Evolutionary conservation across 306 rosid species (phyloP).

Genomic region (Malus orientalis): DNA sequence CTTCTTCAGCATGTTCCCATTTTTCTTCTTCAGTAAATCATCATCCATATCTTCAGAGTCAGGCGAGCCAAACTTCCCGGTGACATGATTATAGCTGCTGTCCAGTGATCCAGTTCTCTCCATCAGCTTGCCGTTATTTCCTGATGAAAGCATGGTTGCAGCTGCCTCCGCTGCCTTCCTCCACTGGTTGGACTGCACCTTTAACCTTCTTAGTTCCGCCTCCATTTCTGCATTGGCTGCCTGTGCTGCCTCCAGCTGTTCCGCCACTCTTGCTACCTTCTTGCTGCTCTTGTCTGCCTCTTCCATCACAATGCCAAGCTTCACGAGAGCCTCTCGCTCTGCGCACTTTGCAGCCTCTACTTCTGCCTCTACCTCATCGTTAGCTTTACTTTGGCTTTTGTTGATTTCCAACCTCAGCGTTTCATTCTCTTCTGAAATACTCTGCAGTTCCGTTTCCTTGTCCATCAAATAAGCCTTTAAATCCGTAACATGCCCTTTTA

Average conservation of each 20-base stretch:
- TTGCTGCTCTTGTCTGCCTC: slow-evolving; percentile 62
- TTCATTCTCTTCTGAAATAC: slow-evolving; percentile 71
- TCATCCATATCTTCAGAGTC: slow-evolving; percentile 62
- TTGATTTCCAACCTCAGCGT: slow-evolving; percentile 50
- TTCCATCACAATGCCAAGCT: slow-evolving; percentile 69
- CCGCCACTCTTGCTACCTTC: slow-evolving; percentile 58
- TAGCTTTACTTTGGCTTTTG: slow-evolving; percentile 35
- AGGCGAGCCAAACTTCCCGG: slow-evolving; percentile 46
- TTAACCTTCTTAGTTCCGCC: slow-evolving; percentile 67
- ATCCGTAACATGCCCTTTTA: slow-evolving; percentile 42
- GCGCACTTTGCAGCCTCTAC: slow-evolving; percentile 54
- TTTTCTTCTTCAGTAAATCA: slow-evolving; percentile 78
- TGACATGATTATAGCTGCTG: slow-evolving; percentile 37
- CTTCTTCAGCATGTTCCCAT: slow-evolving; percentile 93
- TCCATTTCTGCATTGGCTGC: slow-evolving; percentile 66
- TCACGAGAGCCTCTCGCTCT: slow-evolving; percentile 47
- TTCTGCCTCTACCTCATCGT: slow-evolving; percentile 34
- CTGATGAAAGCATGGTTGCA: slow-evolving; percentile 80
- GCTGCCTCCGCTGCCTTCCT: slow-evolving; percentile 99
- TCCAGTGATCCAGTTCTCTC: slow-evolving; percentile 74
- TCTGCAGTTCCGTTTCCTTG: slow-evolving; percentile 75
- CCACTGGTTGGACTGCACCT: slow-evolving; percentile 95
- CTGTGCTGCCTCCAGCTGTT: slow-evolving; percentile 79
- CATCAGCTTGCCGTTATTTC: slow-evolving; percentile 67
- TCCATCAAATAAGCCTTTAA: slow-evolving; percentile 67